These are phyloP conservation scores for Tricholoma furcatifolium DNA, from an alignment of 768 basidiomycete species.

Conservation along the genomic window DNA sequence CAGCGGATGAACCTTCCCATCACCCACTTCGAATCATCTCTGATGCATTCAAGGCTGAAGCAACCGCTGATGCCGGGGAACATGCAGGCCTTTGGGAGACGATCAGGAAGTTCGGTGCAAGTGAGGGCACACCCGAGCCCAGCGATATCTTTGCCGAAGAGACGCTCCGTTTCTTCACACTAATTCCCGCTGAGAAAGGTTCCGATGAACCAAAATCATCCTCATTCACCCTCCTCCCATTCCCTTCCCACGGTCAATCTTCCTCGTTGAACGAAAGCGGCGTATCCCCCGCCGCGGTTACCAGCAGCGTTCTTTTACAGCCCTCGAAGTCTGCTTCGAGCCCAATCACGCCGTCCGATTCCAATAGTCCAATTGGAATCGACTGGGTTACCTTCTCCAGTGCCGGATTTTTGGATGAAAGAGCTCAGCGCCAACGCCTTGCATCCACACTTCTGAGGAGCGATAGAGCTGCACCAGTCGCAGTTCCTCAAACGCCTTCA, in stretches of 20 bases:
- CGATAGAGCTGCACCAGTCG: constrained; percentile 60
- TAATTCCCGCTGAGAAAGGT: constrained; percentile 44
- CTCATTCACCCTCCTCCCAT: constrained; percentile 28
- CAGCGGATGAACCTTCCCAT: constrained; percentile 36
- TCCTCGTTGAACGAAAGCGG: constrained; percentile 28
- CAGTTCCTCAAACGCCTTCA: constrained; percentile 39
- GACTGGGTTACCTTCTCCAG: constrained; percentile 74
- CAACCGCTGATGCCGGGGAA: constrained; percentile 30
- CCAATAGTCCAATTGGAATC: constrained; percentile 24
- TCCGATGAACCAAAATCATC: constrained; percentile 31
- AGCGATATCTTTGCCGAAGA: constrained; percentile 67
- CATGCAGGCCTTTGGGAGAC: constrained; percentile 50
- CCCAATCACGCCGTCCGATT: constrained; percentile 24
- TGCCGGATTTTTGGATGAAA: constrained; percentile 54
- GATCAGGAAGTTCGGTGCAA: constrained; percentile 43
- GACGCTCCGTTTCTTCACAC: constrained; percentile 52
- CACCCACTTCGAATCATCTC: constrained; percentile 60
- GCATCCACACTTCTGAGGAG: constrained; percentile 56
- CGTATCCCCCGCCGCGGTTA: constrained; percentile 10
- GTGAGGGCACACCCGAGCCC: constrained; percentile 34
- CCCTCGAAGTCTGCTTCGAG: constrained; percentile 31
- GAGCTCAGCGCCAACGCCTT: constrained; percentile 41
- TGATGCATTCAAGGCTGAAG: constrained; percentile 54
- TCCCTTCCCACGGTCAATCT: constrained; percentile 29
- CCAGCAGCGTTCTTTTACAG: constrained; percentile 16